Conservation (phyloP, 1,284 basidiomycete species). For the Agaricales sp. region DNA sequence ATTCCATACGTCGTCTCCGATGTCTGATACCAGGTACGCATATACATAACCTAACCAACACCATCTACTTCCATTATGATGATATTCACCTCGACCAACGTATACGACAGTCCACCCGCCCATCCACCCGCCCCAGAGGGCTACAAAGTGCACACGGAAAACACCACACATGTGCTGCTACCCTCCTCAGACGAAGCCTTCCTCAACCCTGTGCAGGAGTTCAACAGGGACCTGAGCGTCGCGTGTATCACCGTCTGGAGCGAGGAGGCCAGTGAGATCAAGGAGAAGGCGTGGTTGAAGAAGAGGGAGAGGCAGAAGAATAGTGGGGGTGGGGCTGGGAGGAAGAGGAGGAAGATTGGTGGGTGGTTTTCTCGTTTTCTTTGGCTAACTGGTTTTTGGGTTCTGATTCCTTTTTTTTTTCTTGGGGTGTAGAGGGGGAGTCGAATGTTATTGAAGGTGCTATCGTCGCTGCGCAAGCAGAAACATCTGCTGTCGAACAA, state of each 20-base stretch:
- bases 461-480: neutral
- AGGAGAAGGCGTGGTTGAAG: conserved; percentile 50
- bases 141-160: conserved; percentile 77
- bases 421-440: neutral
- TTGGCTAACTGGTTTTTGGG: neutral
- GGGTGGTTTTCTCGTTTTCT: neutral
- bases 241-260: conserved; percentile 85
- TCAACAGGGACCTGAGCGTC: conserved; percentile 91
- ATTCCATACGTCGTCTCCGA: no score
- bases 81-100: neutral
- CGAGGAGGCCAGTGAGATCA: conserved; percentile 59
- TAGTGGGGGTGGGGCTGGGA: conserved; percentile 18
- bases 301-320: conserved; percentile 25
- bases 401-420: neutral
- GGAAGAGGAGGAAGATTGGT: conserved; percentile 16
- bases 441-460: neutral
- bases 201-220: conserved; percentile 97
- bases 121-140: conserved; percentile 47
- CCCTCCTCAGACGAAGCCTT: conserved; percentile 74
- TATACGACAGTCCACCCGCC: neutral
- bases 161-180: conserved; percentile 74
- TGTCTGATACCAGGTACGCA: no score
- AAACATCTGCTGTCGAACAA: neutral
- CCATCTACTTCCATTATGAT: no score
- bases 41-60: no score